These are phyloP conservation scores for Maudiozyma serrabonitensis DNA, from an alignment of 805 yeast species.

Conservation along the genomic window DNA sequence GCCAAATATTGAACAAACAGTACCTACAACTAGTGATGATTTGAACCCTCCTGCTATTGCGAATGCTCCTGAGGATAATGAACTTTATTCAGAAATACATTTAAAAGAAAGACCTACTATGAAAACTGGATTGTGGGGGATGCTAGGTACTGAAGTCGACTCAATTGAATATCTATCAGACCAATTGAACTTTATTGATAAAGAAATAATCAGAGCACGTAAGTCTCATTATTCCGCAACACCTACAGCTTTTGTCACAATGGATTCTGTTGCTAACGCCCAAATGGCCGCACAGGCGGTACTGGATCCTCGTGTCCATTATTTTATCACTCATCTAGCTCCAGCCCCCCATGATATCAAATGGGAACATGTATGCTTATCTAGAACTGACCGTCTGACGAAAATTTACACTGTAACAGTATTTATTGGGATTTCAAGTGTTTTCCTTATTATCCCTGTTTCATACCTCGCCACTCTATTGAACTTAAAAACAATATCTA, in stretches of 20 bases:
- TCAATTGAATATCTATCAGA: conserved; percentile 71
- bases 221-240: conserved; percentile 67
- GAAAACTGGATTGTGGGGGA: conserved; percentile 49
- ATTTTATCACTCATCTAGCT: conserved; percentile 71
- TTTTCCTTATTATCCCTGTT: conserved; percentile 73
- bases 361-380: conserved; percentile 83
- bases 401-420: conserved; percentile 37
- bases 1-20: too few species aligned
- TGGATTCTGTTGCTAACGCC: conserved; percentile 92
- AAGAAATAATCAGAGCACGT: conserved; percentile 56
- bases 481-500: conserved; percentile 66
- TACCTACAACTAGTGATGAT: too few species aligned
- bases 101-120: conserved; percentile 50
- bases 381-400: conserved; percentile 59
- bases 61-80: conserved; percentile 12
- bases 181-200: conserved; percentile 59
- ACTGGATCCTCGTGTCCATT: conserved; percentile 79
- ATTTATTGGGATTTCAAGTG: conserved; percentile 42
- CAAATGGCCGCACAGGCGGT: conserved; percentile 96
- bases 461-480: conserved; percentile 75
- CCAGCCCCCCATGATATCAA: conserved; percentile 95
- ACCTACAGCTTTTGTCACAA: conserved; percentile 86
- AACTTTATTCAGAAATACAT: conserved; percentile 20
- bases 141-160: conserved; percentile 64
- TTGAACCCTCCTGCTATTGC: too few species aligned